Evolutionary conservation across 1,139 yeast species (phyloP).

Genomic region (Debaryomyces nepalensis): DNA sequence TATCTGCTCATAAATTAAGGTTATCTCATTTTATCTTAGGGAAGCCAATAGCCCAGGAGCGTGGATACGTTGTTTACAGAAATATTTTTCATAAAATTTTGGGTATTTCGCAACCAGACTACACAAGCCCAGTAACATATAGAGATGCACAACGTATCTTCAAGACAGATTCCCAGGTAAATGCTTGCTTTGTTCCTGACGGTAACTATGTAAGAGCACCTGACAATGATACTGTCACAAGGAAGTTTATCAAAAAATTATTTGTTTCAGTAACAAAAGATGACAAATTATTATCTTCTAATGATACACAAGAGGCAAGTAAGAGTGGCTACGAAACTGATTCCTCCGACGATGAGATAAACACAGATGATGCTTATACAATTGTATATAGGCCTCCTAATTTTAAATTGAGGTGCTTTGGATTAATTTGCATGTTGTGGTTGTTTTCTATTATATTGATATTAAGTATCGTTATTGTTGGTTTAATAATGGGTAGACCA

Average conservation of each 20-base stretch:
- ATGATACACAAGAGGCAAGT: conserved; percentile 26
- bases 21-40: conserved; percentile 81
- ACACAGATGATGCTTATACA: conserved; percentile 61
- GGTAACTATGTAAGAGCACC: conserved; percentile 90
- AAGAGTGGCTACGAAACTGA: conserved; percentile 34
- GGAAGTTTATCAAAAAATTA: conserved; percentile 62
- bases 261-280: conserved; percentile 85
- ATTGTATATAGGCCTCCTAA: conserved; percentile 88
- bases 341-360: conserved; percentile 55
- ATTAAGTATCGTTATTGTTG: conserved; percentile 33
- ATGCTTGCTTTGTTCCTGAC: conserved; percentile 69
- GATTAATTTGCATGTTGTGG: conserved; percentile 69
- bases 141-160: conserved; percentile 53
- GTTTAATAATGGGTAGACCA: conserved; percentile 49
- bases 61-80: conserved; percentile 71
- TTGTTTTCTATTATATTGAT: conserved; percentile 62
- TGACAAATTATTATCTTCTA: conserved; percentile 60
- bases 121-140: conserved; percentile 57
- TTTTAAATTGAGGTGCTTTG: conserved; percentile 63
- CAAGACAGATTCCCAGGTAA: conserved; percentile 38
- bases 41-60: conserved; percentile 68
- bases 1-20: conserved; percentile 61
- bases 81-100: conserved; percentile 47
- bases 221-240: conserved; percentile 72
- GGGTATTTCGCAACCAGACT: conserved; percentile 56